Conservation (phyloP, 164 flowering plant species). For the Cinnamomum chago region DNA sequence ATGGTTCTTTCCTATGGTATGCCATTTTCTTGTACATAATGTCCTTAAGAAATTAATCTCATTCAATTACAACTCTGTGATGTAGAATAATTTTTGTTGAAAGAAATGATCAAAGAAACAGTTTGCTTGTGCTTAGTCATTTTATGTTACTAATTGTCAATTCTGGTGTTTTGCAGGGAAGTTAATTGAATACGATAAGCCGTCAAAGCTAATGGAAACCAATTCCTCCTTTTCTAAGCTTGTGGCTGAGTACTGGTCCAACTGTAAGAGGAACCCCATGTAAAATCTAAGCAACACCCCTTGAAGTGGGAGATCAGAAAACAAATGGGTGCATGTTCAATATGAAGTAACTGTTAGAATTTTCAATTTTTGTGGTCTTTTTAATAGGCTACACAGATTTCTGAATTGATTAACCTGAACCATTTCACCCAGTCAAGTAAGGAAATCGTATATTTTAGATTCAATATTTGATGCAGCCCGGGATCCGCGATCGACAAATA, state of each 20-base stretch:
- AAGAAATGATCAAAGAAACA: not conserved
- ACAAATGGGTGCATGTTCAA: not conserved
- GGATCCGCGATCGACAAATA: too few species aligned
- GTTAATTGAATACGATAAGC: slow-evolving; percentile 67
- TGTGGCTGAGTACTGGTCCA: slow-evolving; percentile 79
- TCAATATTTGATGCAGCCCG: too few species aligned
- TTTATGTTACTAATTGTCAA: not conserved
- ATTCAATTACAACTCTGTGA: not conserved
- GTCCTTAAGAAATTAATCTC: not conserved
- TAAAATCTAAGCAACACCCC: slow-evolving; percentile 14
- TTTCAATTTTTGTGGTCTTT: not conserved
- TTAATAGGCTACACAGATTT: too few species aligned
- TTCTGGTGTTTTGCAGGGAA: slow-evolving; percentile 33
- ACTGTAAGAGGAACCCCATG: slow-evolving; percentile 41
- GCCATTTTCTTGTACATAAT: not conserved
- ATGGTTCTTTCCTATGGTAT: slow-evolving; percentile 88
- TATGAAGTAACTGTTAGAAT: too few species aligned
- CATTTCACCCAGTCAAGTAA: too few species aligned
- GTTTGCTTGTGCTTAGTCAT: not conserved
- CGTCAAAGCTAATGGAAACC: slow-evolving; percentile 55
- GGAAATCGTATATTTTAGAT: too few species aligned
- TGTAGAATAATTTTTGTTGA: too few species aligned
- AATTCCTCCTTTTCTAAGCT: slow-evolving; percentile 68
- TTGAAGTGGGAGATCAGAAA: not conserved
- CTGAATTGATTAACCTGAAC: too few species aligned